Percentiles rank a stretch among this genome's conserved stretches.
These are phyloP conservation scores for Pleurozium schreberi DNA, from an alignment of 225 moss, liverwort and hornwort species.

Conservation along the genomic window DNA sequence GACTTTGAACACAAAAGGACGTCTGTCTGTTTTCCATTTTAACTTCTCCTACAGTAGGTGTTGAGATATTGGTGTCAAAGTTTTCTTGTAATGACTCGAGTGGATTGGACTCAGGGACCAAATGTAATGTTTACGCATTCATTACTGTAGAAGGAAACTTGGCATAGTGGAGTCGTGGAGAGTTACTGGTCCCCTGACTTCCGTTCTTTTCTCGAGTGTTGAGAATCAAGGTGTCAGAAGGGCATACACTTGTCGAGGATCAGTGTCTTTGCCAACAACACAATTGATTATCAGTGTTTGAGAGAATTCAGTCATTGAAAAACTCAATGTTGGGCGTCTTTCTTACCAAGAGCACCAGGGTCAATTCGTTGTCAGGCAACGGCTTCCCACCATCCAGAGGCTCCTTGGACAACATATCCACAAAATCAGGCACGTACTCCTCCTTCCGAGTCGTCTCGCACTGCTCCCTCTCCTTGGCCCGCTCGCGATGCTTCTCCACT, in stretches of 20 bases:
- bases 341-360: constrained; percentile 22
- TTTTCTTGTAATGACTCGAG: neutral
- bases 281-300: neutral
- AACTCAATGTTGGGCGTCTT: neutral
- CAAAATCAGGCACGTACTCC: constrained; percentile 33
- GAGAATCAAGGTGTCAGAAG: neutral
- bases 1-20: neutral
- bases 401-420: constrained; percentile 39
- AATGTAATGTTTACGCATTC: neutral
- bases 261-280: neutral
- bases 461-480: constrained; percentile 1
- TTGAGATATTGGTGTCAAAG: no score
- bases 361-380: constrained; percentile 4
- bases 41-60: neutral
- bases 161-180: neutral
- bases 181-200: neutral
- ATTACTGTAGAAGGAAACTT: neutral
- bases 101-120: neutral
- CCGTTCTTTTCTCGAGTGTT: neutral
- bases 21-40: neutral
- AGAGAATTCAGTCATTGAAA: neutral
- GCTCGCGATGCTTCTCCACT: constrained; percentile 19
- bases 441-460: neutral
- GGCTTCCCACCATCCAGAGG: constrained; percentile 20
- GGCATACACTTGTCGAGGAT: neutral